phyloP scores from a whole-genome alignment of 345 rosid species.

The Pugionium cornutum region DNA sequence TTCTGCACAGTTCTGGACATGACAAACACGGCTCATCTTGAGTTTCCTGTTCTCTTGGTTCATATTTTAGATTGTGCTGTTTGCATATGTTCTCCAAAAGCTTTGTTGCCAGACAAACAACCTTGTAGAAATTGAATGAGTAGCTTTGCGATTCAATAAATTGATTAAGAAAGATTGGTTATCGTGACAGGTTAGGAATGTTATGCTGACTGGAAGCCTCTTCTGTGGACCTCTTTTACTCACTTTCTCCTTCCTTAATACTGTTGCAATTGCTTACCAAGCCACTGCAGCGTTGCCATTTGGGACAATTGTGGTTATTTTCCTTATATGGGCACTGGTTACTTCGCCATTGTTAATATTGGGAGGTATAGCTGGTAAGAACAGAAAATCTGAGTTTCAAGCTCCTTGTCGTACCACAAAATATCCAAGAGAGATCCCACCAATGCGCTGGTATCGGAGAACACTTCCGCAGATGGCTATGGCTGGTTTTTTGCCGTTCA shows the following conservation, averaged over 20 bases:
- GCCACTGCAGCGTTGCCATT: slow-evolving; percentile 60
- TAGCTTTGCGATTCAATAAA: not conserved
- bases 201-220: slow-evolving; percentile 55
- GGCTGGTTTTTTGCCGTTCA: slow-evolving; percentile 67
- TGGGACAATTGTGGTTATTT: slow-evolving; percentile 57
- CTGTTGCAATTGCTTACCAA: slow-evolving; percentile 54
- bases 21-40: no score
- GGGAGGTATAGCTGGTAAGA: slow-evolving; percentile 60
- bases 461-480: slow-evolving; percentile 66
- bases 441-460: slow-evolving; percentile 51
- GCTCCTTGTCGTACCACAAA: slow-evolving; percentile 63
- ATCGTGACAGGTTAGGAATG: slow-evolving; percentile 52
- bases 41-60: no score
- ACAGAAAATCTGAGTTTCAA: slow-evolving; percentile 59
- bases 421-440: slow-evolving; percentile 60
- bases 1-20: no score
- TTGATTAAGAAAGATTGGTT: slow-evolving; percentile 1
- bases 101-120: not conserved
- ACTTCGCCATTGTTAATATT: slow-evolving; percentile 51
- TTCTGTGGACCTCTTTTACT: slow-evolving; percentile 60
- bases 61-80: not conserved
- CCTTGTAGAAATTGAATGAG: not conserved
- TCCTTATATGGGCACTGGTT: slow-evolving; percentile 62
- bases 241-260: slow-evolving; percentile 59
- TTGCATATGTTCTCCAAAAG: slow-evolving; percentile 1